phyloP scores from a whole-genome alignment of 108 stramenopile species.

The Nannochloropsis granulata region DNA sequence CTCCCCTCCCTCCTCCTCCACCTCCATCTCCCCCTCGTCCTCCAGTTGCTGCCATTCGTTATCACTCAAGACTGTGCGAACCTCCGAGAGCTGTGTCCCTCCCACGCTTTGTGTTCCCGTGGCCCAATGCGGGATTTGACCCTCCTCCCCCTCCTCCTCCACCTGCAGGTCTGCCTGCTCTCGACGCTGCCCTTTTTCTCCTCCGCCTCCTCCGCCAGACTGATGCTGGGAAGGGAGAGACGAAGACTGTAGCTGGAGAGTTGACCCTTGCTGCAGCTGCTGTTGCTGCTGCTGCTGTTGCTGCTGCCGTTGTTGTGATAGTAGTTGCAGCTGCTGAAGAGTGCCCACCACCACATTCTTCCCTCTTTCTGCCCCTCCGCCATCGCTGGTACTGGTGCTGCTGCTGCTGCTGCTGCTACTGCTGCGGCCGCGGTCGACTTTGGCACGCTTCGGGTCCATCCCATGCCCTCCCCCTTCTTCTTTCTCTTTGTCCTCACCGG shows the following conservation, averaged over 20 bases:
- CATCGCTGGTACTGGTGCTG: too few relatives aligned
- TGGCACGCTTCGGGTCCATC: background rate
- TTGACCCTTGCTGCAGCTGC: too few relatives aligned
- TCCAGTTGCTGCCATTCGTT: background rate
- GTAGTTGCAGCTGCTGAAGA: background rate
- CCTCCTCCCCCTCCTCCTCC: background rate
- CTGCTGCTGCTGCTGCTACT: too few relatives aligned
- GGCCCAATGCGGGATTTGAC: background rate
- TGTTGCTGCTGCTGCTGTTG: too few relatives aligned
- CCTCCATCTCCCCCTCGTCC: background rate
- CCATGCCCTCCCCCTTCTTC: background rate
- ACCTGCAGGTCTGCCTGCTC: too few relatives aligned
- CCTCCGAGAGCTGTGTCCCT: background rate
- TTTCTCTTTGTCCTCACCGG: background rate
- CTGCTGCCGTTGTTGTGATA: too few relatives aligned
- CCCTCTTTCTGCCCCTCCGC: background rate
- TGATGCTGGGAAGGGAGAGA: too few relatives aligned
- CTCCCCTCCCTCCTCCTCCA: background rate
- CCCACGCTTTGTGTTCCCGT: background rate
- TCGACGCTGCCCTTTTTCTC: background rate
- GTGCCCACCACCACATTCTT: background rate
- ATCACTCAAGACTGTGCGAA: background rate
- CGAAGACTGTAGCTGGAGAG: too few relatives aligned
- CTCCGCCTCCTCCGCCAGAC: background rate
- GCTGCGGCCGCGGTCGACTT: too few relatives aligned